Base-by-base conservation (phyloP, 2,329 filamentous ascomycete genomes). In the Calonectria honghensis region DNA sequence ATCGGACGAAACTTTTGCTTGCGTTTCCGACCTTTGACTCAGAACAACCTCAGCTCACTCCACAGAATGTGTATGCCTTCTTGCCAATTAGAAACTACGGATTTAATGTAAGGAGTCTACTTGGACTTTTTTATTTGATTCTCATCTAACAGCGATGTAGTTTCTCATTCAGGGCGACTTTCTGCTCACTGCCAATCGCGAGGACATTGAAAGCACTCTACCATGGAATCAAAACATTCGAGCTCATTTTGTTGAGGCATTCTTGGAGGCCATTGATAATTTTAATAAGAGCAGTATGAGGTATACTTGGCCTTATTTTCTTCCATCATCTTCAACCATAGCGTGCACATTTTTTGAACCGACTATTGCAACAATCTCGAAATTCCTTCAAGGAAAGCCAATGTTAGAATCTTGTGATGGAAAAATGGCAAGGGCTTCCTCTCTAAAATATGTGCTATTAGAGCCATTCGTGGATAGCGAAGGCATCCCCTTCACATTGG, bases 161-260 rank as follows among this genome's bases (percentile, higher is more conserved):
- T 52, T 52, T 29, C 50, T 52, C 7, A 14, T 52, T 4, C 50
- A 52, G 29, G 50, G 50, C 16, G 50, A 52, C 13, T 52, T 52
- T 16, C 50, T 52, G 14, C 50, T 52, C 50, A 52, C 50, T n/a
- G 50, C 50, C 24, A 52, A 52, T 31, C 50, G 50, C 50, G 50
- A 52, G 6, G 50, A 52, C 16, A 52, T 52, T 14, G 50, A 52
- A 16, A 52, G 50, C 50, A 52, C 50, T 31, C 3, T 52, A 11
- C 24, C 50, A 29, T 52, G 50, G 50, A 52, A 52, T 14, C 50
- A 9, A 6, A 16, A 9, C 14, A 52, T 52, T 29, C 50, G 50
- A 3, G 50, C 13, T 31, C 24, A 24, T 4, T 52, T 52, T 52
- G 13, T 52, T 14, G 50, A 52, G 11, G 50, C 50, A 13, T 52